phyloP scores from a whole-genome alignment of 345 rosid species.

The Salix udensis region DNA sequence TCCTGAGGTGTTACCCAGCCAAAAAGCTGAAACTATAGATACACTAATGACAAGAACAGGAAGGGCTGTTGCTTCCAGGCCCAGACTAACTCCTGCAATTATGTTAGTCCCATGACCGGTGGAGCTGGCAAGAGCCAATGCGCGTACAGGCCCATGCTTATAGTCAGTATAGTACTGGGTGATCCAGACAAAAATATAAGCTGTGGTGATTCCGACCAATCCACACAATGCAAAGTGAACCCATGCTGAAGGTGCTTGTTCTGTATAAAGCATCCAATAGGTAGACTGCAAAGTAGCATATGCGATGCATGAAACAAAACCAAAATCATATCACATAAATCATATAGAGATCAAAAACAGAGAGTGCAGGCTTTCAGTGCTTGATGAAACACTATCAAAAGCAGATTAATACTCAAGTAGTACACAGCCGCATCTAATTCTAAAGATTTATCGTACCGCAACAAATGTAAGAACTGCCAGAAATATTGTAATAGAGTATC shows the following conservation, averaged over 20 bases:
- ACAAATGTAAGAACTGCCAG: conserved; percentile 85
- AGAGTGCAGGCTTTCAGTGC: neutral
- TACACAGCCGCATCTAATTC: neutral
- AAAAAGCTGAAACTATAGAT: conserved; percentile 76
- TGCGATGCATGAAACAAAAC: neutral
- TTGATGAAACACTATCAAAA: neutral
- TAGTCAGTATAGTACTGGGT: conserved; percentile 96
- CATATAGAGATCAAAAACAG: conserved; percentile 2
- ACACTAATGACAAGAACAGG: conserved; percentile 89
- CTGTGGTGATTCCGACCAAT: conserved; percentile 92
- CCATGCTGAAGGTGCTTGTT: conserved; percentile 99
- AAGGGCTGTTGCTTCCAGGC: conserved; percentile 95
- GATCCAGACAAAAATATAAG: conserved; percentile 86
- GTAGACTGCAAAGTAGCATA: conserved; percentile 64
- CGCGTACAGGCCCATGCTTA: conserved; percentile 93
- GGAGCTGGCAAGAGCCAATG: conserved; percentile 92
- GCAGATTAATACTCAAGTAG: neutral
- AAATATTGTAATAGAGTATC: conserved; percentile 81
- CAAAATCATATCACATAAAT: conserved; percentile 11
- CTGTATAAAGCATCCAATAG: conserved; percentile 95
- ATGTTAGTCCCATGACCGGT: conserved; percentile 99
- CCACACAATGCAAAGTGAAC: conserved; percentile 91
- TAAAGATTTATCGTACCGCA: conserved; percentile 53
- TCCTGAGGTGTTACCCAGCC: conserved; percentile 95
- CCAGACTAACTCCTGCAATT: conserved; percentile 98